Evolutionary conservation across 2,329 filamentous ascomycete genomes (phyloP).

Genomic region (Verticillium dahliae): DNA sequence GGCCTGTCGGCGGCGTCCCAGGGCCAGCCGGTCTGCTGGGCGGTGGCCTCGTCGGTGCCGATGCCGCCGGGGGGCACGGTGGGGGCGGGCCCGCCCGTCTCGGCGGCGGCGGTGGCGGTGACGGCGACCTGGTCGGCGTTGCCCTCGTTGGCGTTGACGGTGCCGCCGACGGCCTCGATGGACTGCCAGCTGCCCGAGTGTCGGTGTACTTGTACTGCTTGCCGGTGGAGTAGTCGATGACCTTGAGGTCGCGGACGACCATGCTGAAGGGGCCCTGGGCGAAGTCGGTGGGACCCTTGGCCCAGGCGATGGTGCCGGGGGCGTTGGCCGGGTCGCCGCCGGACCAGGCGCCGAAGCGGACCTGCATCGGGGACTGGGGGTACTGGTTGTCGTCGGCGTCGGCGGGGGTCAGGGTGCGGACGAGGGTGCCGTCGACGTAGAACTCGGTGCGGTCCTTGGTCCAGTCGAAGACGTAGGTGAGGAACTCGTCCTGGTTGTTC

Average conservation of each 20-base stretch:
- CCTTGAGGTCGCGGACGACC: slow-evolving; percentile 67
- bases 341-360: slow-evolving; percentile 89
- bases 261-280: slow-evolving; percentile 77
- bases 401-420: slow-evolving; percentile 66
- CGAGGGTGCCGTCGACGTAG: slow-evolving; percentile 71
- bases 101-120: slow-evolving; percentile 52
- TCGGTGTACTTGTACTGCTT: slow-evolving; percentile 77
- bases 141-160: slow-evolving; percentile 62
- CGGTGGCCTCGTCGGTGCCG: slow-evolving; percentile 46
- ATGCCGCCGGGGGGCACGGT: slow-evolving; percentile 67
- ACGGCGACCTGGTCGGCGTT: slow-evolving; percentile 43
- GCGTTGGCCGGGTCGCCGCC: slow-evolving; percentile 80
- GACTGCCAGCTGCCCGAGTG: slow-evolving; percentile 71
- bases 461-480: slow-evolving; percentile 92
- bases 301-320: slow-evolving; percentile 82
- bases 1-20: slow-evolving; percentile 55
- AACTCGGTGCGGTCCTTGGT: slow-evolving; percentile 78
- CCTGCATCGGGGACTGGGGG: slow-evolving; percentile 90
- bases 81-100: slow-evolving; percentile 54
- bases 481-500: slow-evolving; percentile 67
- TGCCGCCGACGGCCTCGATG: slow-evolving; percentile 74
- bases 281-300: slow-evolving; percentile 80
- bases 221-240: slow-evolving; percentile 92
- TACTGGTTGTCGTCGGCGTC: slow-evolving; percentile 71
- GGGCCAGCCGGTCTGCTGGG: slow-evolving; percentile 58